Conservation (phyloP, 2,329 filamentous ascomycete species). For the Trichoderma simmonsii region DNA sequence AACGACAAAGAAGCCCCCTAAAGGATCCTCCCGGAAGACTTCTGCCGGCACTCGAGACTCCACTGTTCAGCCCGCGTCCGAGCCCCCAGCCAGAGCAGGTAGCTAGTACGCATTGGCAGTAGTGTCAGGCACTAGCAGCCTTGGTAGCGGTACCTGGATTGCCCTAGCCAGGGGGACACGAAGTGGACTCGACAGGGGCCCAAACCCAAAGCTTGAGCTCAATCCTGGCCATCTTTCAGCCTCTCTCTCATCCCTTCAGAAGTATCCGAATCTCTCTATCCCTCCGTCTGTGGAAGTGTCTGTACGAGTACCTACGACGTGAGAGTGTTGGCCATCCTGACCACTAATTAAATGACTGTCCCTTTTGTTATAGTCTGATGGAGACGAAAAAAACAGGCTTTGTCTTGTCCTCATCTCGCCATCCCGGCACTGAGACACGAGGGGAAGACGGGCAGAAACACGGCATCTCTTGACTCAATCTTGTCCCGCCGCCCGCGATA, state of each 20-base stretch:
- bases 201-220: not conserved
- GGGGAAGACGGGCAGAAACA: not conserved
- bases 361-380: not conserved
- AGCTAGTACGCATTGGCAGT: not conserved
- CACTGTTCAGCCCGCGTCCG: slow-evolving; percentile 12
- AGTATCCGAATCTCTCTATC: not conserved
- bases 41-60: slow-evolving; percentile 3
- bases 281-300: not conserved
- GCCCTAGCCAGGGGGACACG: not conserved
- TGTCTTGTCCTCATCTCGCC: not conserved
- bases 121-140: not conserved
- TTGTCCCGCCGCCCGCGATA: not conserved
- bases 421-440: not conserved
- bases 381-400: not conserved
- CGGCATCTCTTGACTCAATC: not conserved
- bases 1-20: not conserved
- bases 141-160: not conserved
- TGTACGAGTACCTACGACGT: not conserved
- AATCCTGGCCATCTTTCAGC: not conserved
- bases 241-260: not conserved
- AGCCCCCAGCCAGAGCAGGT: not conserved
- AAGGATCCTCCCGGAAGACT: not conserved
- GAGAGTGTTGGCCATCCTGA: not conserved
- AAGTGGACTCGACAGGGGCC: not conserved
- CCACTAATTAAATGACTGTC: not conserved